Conservation (phyloP, 345 rosid species). For the Brassica rapa region DNA sequence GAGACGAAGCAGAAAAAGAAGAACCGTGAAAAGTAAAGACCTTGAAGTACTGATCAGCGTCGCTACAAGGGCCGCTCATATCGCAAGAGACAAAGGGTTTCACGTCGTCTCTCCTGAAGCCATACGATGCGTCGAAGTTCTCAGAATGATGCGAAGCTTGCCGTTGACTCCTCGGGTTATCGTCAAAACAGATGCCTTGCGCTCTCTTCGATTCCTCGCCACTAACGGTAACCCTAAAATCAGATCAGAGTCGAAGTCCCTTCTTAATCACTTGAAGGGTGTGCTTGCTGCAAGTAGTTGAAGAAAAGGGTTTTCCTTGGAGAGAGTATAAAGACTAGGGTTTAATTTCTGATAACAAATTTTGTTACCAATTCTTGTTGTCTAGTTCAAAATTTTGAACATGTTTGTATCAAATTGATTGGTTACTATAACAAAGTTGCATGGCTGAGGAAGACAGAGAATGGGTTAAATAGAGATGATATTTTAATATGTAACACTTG, state of each 20-base stretch:
- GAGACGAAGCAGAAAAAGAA: not conserved
- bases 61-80: slow-evolving; percentile 17
- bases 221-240: slow-evolving; percentile 37
- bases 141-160: slow-evolving; percentile 24
- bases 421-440: not conserved
- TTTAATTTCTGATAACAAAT: not conserved
- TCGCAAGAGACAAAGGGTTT: slow-evolving; percentile 27
- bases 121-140: not conserved
- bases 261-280: slow-evolving; percentile 9
- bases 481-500: not conserved
- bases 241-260: slow-evolving; percentile 8
- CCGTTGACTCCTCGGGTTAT: slow-evolving; percentile 12
- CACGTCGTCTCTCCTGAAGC: slow-evolving; percentile 31
- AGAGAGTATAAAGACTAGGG: slow-evolving; percentile 1
- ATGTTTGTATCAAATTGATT: not conserved
- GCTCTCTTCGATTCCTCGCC: not conserved
- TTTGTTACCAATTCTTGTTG: not conserved
- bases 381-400: not conserved
- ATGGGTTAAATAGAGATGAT: not conserved
- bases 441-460: not conserved
- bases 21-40: not conserved
- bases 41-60: not conserved
- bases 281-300: not conserved
- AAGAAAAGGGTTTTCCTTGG: not conserved
- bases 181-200: not conserved